These are phyloP conservation scores for Diutina ranongensis DNA, from an alignment of 1,139 yeast species.

Conservation along the genomic window DNA sequence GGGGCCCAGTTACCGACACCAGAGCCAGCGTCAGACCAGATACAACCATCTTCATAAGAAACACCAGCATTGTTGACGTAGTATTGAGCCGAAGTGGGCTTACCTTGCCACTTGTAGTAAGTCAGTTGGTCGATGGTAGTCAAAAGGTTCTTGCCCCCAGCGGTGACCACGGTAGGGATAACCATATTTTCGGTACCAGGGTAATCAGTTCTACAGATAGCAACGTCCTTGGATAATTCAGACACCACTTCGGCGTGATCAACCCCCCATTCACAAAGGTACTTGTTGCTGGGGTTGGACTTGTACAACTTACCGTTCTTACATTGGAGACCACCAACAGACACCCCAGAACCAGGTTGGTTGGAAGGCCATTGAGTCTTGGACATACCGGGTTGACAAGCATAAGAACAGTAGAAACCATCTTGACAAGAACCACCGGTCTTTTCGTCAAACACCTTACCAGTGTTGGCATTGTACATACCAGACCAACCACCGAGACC, in stretches of 20 bases:
- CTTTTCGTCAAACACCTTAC: conserved; percentile 11
- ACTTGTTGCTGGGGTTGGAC: conserved; percentile 43
- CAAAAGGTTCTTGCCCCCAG: conserved; percentile 46
- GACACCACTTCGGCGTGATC: conserved; percentile 50
- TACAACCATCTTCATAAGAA: conserved; percentile 58
- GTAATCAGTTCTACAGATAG: conserved; percentile 79
- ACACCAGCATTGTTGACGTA: conserved; percentile 79
- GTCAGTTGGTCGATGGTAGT: conserved; percentile 53
- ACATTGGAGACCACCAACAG: conserved; percentile 72
- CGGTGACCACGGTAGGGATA: conserved; percentile 59
- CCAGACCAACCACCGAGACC: conserved; percentile 59
- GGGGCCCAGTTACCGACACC: conserved; percentile 83
- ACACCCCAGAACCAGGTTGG: conserved; percentile 66
- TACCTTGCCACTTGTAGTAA: conserved; percentile 59
- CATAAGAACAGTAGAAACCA: conserved; percentile 74
- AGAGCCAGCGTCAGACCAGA: conserved; percentile 59
- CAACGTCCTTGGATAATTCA: conserved; percentile 44
- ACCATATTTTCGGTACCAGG: conserved; percentile 88
- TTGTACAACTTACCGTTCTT: conserved; percentile 58
- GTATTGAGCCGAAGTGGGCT: conserved; percentile 63
- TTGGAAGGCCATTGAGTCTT: conserved; percentile 76
- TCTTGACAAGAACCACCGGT: conserved; percentile 61
- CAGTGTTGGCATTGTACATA: conserved; percentile 50
- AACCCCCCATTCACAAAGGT: conserved; percentile 72
- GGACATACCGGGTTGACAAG: conserved; percentile 86